phyloP scores from a whole-genome alignment of 2,329 filamentous ascomycete genomes.

The Neofusicoccum parvum region DNA sequence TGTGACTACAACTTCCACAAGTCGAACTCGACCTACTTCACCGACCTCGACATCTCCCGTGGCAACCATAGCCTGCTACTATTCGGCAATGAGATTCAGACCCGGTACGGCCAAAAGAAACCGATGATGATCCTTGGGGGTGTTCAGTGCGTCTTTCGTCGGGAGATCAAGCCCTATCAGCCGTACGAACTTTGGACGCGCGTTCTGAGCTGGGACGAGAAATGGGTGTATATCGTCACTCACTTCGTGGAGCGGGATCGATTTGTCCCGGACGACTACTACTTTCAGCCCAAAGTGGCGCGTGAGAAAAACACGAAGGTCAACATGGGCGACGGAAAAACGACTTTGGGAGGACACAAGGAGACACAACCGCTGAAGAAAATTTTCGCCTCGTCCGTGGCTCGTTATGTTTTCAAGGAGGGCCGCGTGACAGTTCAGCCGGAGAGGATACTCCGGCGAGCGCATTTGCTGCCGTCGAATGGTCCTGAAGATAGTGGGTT shows the following conservation, averaged over 20 bases:
- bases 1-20: slow-evolving; percentile 82
- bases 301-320: no score
- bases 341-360: background rate
- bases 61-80: slow-evolving; percentile 71
- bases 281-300: no score
- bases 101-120: slow-evolving; percentile 17
- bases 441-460: no score
- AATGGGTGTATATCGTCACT: slow-evolving; percentile 53
- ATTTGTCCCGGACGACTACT: background rate
- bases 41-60: slow-evolving; percentile 80
- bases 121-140: background rate
- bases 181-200: slow-evolving; percentile 53
- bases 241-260: slow-evolving; percentile 38
- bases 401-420: no score
- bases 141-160: slow-evolving; percentile 46
- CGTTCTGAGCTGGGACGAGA: slow-evolving; percentile 52
- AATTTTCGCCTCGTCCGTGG: background rate
- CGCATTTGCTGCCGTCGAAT: no score
- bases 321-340: no score
- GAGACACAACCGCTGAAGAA: background rate
- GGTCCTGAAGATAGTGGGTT: no score
- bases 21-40: slow-evolving; percentile 81
- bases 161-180: slow-evolving; percentile 47
- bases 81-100: slow-evolving; percentile 29
- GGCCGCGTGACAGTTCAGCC: no score